Base-by-base conservation (phyloP, 768 basidiomycete species). In the Calocera viscosa region DNA sequence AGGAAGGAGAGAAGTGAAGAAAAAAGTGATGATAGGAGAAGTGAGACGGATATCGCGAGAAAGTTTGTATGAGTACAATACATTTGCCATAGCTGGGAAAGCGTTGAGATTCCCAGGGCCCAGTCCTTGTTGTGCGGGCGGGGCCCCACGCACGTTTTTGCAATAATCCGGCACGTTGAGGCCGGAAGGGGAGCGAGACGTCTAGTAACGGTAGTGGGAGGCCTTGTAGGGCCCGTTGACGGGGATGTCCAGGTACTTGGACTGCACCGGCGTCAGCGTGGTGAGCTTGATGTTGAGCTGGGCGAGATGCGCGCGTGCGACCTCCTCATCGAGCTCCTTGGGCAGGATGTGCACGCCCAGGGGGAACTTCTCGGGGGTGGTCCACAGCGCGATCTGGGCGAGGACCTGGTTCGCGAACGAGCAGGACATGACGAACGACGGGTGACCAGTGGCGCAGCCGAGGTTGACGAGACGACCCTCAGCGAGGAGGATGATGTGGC, bases 381-480 rank as follows among this genome's bases (percentile, higher is more conserved):
- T 94, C 93, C 93, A 99, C 76, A 99, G 87, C 26, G 93, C 94
- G 74, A 99, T 97, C 80, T 96, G 94, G 33, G 95, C 95, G 73
- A 99, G 83, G 69, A 94, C 91, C 79, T 99, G 96, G 84, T 99
- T 99, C 76, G 92, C 80, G 83, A 99, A 99, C 47, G 96, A 99
- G 83, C 94, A 98, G 19, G 95, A 98, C 96, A 99, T 99, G 80
- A 99, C 96, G 79, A 94, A 97, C 49, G 95, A 98, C 38, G 96
- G 95, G 79, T 99, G 95, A 67, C 95, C 95, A 72, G 95, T 98
- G 41, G 93, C 95, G 78, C 95, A 90, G 86, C 95, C 95, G 75
- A 99, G 82, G 85, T 99, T 99, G 75, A 99, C 95, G 70, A 99
- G 90, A 80, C 96, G 95, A 68, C 96, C 96, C 75, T 98, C 94